Evolutionary conservation across 2,329 filamentous ascomycete genomes (phyloP), one percentile per base, ranked within the genome.

Genomic region (Domatiomyces globalis): DNA sequence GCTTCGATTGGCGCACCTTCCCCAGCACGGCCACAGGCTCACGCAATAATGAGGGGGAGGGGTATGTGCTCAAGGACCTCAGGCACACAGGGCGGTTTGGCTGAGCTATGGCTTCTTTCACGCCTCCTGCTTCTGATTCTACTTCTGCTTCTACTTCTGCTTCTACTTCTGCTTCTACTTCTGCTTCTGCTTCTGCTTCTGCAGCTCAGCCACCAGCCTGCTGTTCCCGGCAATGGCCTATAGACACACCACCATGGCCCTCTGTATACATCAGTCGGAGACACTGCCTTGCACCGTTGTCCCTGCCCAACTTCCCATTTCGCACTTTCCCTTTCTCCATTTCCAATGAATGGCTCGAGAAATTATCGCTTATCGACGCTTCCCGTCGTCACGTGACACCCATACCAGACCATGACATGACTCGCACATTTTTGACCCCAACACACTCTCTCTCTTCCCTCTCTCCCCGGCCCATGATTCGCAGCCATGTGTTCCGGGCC

Each of bases 401-500:
- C 33, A 15, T 5, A 15, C 12, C 33, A 2, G 33, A 4, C 9
- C 10, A 15, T 39, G 22, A 25, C 22, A 25, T 25, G 22, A 6
- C 22, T 6, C 22, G 22, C 22, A 25, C 22, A 3, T 25, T 25
- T 6, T 6, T 25, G 22, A 25, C 22, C 22, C 33, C 10, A 44
- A 48, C 43, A 49, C 51, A 48, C 45, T 36, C 43, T 45, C 29
- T 44, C 17, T 36, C 42, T 18, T 6, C 45, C 46, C 20, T 9
- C 27, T 19, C 43, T 33, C 17, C 39, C 44, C 50, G 50, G 46
- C 48, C 49, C 44, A 58, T 59, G 57, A 56, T 45, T 50, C 53
- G 56, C 49, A 53, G 56, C 50, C 56, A 59, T 59, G 57, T 45
- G 52, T 49, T 43, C 47, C 51, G 57, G 51, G 49, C 52, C 43